phyloP scores from a whole-genome alignment of 768 basidiomycete species.

The Scleroderma bovista region DNA sequence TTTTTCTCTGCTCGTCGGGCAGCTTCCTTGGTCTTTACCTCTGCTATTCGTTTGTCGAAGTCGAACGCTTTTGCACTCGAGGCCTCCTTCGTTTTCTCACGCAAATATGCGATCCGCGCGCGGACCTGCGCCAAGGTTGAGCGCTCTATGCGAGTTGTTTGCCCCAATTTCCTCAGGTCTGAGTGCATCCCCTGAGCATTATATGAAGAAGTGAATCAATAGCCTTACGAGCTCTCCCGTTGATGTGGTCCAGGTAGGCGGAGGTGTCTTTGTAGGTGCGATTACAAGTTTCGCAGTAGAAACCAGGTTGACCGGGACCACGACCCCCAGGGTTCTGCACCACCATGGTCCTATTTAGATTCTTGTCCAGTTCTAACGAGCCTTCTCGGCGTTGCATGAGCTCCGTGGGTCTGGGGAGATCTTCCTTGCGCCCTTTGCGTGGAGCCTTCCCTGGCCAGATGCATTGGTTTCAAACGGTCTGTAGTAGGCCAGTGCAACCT shows the following conservation, averaged over 20 bases:
- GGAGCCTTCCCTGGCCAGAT: slow-evolving; percentile 70
- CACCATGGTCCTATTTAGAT: slow-evolving; percentile 91
- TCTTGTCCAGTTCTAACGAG: slow-evolving; percentile 89
- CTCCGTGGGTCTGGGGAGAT: slow-evolving; percentile 90
- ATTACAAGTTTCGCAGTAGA: slow-evolving; percentile 88
- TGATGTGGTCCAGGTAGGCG: slow-evolving; percentile 95
- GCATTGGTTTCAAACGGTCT: background rate
- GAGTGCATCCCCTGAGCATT: slow-evolving; percentile 3
- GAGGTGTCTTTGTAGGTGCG: slow-evolving; percentile 90
- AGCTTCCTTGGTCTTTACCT: slow-evolving; percentile 71
- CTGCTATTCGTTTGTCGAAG: slow-evolving; percentile 83
- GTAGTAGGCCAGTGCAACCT: background rate
- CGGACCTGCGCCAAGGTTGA: slow-evolving; percentile 93
- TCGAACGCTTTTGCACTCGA: slow-evolving; percentile 88
- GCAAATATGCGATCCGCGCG: slow-evolving; percentile 78
- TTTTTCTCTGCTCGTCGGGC: slow-evolving; percentile 68
- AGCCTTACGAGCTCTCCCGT: slow-evolving; percentile 83
- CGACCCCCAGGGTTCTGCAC: slow-evolving; percentile 78
- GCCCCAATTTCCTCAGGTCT: slow-evolving; percentile 95
- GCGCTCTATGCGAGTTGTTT: slow-evolving; percentile 85
- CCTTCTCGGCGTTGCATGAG: slow-evolving; percentile 85
- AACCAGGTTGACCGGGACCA: slow-evolving; percentile 89
- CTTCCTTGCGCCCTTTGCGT: slow-evolving; percentile 54
- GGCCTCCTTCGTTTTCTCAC: slow-evolving; percentile 81
- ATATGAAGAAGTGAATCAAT: background rate